Evolutionary conservation across 441 rosid species (phyloP).

Genomic region (Corymbia citriodora): DNA sequence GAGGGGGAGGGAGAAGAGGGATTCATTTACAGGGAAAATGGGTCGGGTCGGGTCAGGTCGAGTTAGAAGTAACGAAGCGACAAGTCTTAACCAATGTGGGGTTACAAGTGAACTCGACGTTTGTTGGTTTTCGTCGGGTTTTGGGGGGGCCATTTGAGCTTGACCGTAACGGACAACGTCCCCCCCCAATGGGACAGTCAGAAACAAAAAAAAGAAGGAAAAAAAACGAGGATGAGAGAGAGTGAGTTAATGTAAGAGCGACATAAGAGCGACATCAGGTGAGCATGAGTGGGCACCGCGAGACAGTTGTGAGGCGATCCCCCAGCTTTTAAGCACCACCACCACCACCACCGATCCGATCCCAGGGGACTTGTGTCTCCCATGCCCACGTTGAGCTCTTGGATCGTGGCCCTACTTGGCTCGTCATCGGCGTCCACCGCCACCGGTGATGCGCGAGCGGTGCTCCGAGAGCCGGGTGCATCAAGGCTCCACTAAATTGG

Average conservation of each 20-base stretch:
- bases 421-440: background rate
- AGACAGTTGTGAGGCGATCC: background rate
- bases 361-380: background rate
- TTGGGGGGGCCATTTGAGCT: background rate
- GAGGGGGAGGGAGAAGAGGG: background rate
- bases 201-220: too few relatives aligned
- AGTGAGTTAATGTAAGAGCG: background rate
- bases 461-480: too few relatives aligned
- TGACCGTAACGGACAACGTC: background rate
- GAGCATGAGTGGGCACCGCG: background rate
- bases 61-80: background rate
- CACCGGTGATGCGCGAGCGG: background rate
- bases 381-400: background rate
- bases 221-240: background rate
- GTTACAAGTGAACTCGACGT: background rate
- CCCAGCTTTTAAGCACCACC: background rate
- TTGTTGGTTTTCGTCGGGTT: background rate
- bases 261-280: background rate
- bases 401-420: background rate
- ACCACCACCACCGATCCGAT: background rate
- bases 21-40: background rate
- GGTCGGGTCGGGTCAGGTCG: background rate
- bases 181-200: background rate
- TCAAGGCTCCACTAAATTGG: too few relatives aligned
- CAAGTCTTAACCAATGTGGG: background rate